phyloP scores from a whole-genome alignment of 768 basidiomycete species.

The Mycena latifolia region DNA sequence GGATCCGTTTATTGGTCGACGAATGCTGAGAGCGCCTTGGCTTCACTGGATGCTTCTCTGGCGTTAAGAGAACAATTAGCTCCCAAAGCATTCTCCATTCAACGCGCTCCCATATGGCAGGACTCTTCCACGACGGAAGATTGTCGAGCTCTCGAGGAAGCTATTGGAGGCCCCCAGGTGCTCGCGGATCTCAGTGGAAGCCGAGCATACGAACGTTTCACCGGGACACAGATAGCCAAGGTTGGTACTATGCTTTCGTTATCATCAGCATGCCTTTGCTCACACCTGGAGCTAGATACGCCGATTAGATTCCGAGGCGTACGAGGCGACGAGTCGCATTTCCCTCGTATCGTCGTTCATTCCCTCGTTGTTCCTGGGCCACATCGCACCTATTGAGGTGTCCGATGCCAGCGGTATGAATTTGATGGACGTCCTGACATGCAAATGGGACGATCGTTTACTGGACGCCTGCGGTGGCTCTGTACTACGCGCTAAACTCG shows the following conservation, averaged over 20 bases:
- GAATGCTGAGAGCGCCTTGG: slow-evolving; percentile 63
- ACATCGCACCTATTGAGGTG: slow-evolving; percentile 85
- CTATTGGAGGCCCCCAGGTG: slow-evolving; percentile 76
- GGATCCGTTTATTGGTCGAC: slow-evolving; percentile 88
- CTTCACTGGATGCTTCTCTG: slow-evolving; percentile 62
- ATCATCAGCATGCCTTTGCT: not conserved
- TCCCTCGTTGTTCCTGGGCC: slow-evolving; percentile 84
- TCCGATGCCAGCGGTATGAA: slow-evolving; percentile 95
- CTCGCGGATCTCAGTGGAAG: slow-evolving; percentile 85
- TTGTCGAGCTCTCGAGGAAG: slow-evolving; percentile 75
- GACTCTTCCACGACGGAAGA: slow-evolving; percentile 88
- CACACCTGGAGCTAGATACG: slow-evolving; percentile 61
- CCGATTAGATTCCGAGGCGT: slow-evolving; percentile 63
- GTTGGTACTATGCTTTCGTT: slow-evolving; percentile 50
- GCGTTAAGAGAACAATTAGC: slow-evolving; percentile 71
- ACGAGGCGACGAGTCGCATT: slow-evolving; percentile 73
- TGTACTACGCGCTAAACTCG: slow-evolving; percentile 76
- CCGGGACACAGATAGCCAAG: slow-evolving; percentile 86
- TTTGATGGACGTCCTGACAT: slow-evolving; percentile 80
- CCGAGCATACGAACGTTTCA: slow-evolving; percentile 90
- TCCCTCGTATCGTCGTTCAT: slow-evolving; percentile 89
- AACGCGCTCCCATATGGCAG: slow-evolving; percentile 88
- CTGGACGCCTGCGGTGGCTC: slow-evolving; percentile 78
- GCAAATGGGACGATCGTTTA: slow-evolving; percentile 79
- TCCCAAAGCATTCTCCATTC: slow-evolving; percentile 75